Evolutionary conservation across 202 grass and related monocot species (phyloP).

Genomic region (Miscanthus sacchariflorus): DNA sequence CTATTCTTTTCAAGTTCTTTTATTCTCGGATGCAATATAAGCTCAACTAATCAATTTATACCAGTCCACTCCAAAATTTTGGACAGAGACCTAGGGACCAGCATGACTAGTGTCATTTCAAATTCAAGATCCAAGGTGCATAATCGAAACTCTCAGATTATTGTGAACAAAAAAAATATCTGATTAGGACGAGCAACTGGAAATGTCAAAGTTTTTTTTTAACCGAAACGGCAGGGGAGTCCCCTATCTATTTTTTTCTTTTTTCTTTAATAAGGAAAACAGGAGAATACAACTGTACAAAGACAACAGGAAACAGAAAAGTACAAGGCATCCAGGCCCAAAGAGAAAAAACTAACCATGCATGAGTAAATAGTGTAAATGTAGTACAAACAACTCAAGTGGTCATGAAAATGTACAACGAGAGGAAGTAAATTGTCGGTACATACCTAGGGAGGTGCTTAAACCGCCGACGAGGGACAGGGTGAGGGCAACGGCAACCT

Average conservation of each 20-base stretch:
- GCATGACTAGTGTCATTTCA: not conserved
- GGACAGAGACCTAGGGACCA: not conserved
- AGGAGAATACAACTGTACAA: too few species aligned
- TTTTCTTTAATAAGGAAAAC: too few species aligned
- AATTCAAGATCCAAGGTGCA: not conserved
- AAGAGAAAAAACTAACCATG: conserved; percentile 5
- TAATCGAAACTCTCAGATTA: not conserved
- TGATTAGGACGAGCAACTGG: conserved; percentile 8
- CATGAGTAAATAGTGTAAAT: not conserved
- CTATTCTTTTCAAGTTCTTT: too few species aligned
- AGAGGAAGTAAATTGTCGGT: not conserved
- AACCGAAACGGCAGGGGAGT: too few species aligned
- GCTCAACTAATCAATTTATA: not conserved
- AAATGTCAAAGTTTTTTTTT: not conserved
- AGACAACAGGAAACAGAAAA: too few species aligned
- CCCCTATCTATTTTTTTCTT: too few species aligned
- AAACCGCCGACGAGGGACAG: conserved; percentile 86
- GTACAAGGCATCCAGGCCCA: too few species aligned
- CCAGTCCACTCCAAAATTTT: not conserved
- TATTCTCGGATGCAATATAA: too few species aligned
- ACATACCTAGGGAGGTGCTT: conserved; percentile 89
- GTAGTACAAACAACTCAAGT: not conserved
- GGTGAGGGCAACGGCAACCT: conserved; percentile 69
- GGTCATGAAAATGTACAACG: not conserved
- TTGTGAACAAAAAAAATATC: not conserved